Evolutionary conservation across 176 grass and related monocot genomes (phyloP).

Genomic region (Typha latifolia): DNA sequence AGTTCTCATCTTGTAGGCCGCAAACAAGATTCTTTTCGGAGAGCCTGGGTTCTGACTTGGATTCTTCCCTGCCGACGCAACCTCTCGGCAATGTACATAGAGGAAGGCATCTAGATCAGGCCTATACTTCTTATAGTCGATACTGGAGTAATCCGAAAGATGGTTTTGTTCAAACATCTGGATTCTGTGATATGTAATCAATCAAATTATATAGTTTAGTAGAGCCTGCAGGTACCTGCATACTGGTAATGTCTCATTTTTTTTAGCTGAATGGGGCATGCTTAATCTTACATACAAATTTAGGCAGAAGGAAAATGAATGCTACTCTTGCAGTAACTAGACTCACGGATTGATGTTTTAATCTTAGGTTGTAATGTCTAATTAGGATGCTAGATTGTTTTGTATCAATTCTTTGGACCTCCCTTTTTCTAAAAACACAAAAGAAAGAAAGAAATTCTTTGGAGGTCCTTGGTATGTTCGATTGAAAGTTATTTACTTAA

Average conservation of each 20-base stretch:
- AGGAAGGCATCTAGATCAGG: constrained; percentile 62
- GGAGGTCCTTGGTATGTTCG: too few relatives aligned
- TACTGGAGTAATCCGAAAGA: constrained; percentile 33
- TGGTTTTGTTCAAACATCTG: constrained; percentile 81
- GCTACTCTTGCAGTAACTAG: background rate
- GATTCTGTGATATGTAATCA: constrained; percentile 77
- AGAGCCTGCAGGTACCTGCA: background rate
- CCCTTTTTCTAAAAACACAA: too few relatives aligned
- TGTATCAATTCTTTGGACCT: too few relatives aligned
- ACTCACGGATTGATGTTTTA: background rate
- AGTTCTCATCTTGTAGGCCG: constrained; percentile 40
- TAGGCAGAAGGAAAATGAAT: background rate
- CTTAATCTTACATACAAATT: background rate
- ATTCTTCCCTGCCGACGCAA: constrained; percentile 39
- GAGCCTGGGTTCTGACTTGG: constrained; percentile 30
- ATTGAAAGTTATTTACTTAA: too few relatives aligned
- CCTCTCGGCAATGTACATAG: constrained; percentile 70
- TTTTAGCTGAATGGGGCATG: constrained; percentile 4
- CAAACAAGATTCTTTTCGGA: constrained; percentile 77
- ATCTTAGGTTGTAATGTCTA: background rate
- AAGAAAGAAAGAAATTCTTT: too few relatives aligned
- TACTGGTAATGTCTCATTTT: background rate
- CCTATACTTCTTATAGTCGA: constrained; percentile 29
- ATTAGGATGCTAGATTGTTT: too few relatives aligned
- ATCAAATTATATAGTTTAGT: background rate